Evolutionary conservation across 148 eudicot genomes (phyloP), one percentile per base, ranked within the genome.

Genomic region (Rhododendron simsii): DNA sequence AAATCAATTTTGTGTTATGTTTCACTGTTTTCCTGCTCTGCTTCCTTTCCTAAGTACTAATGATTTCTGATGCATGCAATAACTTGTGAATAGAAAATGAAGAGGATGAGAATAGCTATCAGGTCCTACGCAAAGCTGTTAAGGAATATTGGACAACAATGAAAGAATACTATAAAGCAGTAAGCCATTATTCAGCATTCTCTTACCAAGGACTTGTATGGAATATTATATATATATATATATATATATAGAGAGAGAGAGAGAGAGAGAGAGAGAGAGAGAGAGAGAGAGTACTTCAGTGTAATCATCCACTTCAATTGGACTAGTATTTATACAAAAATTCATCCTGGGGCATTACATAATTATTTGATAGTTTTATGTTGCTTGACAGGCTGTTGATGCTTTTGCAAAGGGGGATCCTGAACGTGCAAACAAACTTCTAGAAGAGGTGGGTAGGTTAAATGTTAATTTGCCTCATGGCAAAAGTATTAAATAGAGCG

Each of bases 141-240:
- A 91, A 50, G 84, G 95, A 94, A 86, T 80, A 92, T 82, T 93
- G 93, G 93, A 59, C n/a, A 78, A 89, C 89, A 35, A 94, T 94
- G 98, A 93, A 91, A 89, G 93, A 90, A 84, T 95, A 95, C 89
- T 93, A 90, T 80, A 91, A 91, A 90, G 94, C 94, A 78, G 98
- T 94, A 91, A 93, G 96, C 88, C 35, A 67, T 83, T 53, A 53
- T 84, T 47, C 15, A 37, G 20, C n/a, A 37, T 48, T 50, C 26
- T 53, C 23, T 69, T 73, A 8, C 12, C 47, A 23, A 39, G 13
- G 21, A 13, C 35, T 47, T 63, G 18, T 53, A 87, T 78, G 37
- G 35, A 59, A 59, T 20, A 59, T 59, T 20, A 0, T 59, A 59
- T 35, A 35, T 35, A 35, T 35, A 35, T 35, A 35, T 35, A 35